Percentiles rank a stretch among this genome's conserved stretches.
These are phyloP conservation scores for Amaranthus tricolor DNA, from an alignment of 179 eudicot genomes.

Conservation along the genomic window DNA sequence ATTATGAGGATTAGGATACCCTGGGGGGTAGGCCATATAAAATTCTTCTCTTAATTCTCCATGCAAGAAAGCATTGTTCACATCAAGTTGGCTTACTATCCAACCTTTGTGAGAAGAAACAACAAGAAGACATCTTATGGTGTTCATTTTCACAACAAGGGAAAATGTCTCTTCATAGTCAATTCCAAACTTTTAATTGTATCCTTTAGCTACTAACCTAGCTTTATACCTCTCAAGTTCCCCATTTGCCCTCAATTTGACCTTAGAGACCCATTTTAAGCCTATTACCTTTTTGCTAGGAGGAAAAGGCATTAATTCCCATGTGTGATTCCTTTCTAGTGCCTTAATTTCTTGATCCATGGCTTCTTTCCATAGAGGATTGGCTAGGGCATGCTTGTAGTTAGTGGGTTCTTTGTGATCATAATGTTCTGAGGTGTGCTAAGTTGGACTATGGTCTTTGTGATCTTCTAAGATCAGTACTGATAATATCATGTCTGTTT, in stretches of 20 bases:
- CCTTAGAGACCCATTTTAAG: not conserved
- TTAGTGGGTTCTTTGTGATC: not conserved
- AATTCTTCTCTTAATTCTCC: no score
- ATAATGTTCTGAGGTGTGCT: not conserved
- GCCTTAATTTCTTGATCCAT: not conserved
- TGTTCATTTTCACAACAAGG: not conserved
- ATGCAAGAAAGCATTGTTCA: not conserved
- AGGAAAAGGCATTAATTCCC: not conserved
- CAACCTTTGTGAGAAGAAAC: not conserved
- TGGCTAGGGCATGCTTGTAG: not conserved
- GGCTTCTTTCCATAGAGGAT: not conserved
- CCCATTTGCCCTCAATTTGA: not conserved
- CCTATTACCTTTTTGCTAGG: not conserved
- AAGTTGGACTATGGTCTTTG: not conserved
- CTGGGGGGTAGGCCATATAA: not conserved
- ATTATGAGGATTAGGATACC: not conserved
- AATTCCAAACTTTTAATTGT: not conserved
- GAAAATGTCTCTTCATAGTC: slow-evolving; percentile 6
- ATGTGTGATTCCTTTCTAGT: not conserved
- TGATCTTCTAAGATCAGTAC: no score
- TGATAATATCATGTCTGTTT: no score
- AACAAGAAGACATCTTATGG: not conserved
- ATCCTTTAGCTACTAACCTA: not conserved
- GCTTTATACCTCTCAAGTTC: not conserved
- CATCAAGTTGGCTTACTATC: not conserved